Conservation (phyloP, 176 grass and related monocot species). For the Saccharum officinarum region DNA sequence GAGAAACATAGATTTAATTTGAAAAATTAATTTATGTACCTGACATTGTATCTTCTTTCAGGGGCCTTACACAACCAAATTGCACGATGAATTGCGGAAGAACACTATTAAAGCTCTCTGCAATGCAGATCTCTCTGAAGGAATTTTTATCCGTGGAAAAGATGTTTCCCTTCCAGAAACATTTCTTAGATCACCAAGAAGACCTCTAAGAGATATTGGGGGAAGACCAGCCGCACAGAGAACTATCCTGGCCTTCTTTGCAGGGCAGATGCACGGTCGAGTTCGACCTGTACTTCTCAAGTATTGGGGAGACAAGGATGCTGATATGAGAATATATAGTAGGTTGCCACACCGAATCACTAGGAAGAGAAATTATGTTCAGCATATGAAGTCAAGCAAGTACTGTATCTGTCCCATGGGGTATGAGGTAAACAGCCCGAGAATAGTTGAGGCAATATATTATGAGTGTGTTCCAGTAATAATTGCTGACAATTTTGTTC, state of each 20-base stretch:
- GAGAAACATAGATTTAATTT: neutral
- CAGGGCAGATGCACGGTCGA: slow-evolving; percentile 92
- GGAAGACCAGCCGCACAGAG: slow-evolving; percentile 61
- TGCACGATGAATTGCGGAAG: slow-evolving; percentile 65
- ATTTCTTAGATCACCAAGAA: slow-evolving; percentile 67
- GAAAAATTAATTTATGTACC: neutral
- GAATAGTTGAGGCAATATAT: slow-evolving; percentile 88
- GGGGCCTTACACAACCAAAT: slow-evolving; percentile 76
- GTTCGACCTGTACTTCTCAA: slow-evolving; percentile 73
- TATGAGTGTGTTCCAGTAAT: slow-evolving; percentile 88
- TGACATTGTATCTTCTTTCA: slow-evolving; percentile 19
- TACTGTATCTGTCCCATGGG: slow-evolving; percentile 93
- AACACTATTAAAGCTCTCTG: slow-evolving; percentile 91
- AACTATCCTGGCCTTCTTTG: slow-evolving; percentile 81
- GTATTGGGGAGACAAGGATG: slow-evolving; percentile 65
- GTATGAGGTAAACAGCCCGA: slow-evolving; percentile 94
- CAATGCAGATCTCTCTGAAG: slow-evolving; percentile 80
- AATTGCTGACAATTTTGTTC: slow-evolving; percentile 82
- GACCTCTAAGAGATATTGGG: slow-evolving; percentile 62
- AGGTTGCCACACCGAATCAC: slow-evolving; percentile 50
- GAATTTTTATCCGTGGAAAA: slow-evolving; percentile 73
- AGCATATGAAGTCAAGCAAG: slow-evolving; percentile 92
- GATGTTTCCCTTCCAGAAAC: slow-evolving; percentile 94
- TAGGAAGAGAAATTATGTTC: slow-evolving; percentile 62
- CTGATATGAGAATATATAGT: slow-evolving; percentile 68